These are phyloP conservation scores for Choiromyces venosus DNA, from an alignment of 495 filamentous ascomycete genomes.

Conservation along the genomic window DNA sequence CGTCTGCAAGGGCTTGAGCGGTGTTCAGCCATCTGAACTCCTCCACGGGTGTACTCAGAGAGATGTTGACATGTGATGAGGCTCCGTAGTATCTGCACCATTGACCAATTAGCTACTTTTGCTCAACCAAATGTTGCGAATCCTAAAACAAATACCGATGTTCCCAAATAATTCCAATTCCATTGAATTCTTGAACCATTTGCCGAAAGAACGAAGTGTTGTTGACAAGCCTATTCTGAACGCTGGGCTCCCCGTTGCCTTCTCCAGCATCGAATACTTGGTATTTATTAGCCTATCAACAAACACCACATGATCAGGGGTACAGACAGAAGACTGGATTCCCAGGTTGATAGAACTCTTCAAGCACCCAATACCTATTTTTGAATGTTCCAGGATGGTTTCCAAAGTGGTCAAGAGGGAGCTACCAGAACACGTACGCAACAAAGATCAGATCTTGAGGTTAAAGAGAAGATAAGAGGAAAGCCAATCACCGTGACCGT, in stretches of 20 bases:
- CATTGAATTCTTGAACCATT: slow-evolving; percentile 49
- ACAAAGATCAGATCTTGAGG: background rate
- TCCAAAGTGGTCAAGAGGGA: slow-evolving; percentile 50
- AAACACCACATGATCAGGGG: background rate
- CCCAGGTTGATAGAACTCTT: slow-evolving; percentile 49
- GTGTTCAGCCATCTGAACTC: slow-evolving; percentile 50
- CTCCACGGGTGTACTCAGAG: slow-evolving; percentile 47
- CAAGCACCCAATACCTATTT: slow-evolving; percentile 55
- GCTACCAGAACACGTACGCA: slow-evolving; percentile 8
- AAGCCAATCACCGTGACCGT: slow-evolving; percentile 25
- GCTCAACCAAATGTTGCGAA: background rate
- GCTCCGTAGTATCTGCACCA: slow-evolving; percentile 50
- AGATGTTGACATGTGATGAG: slow-evolving; percentile 50
- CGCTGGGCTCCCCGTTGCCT: slow-evolving; percentile 40
- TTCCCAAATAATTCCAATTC: slow-evolving; percentile 56
- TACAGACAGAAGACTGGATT: slow-evolving; percentile 47
- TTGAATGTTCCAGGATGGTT: slow-evolving; percentile 47
- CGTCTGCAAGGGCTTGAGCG: slow-evolving; percentile 51
- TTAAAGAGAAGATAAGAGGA: background rate
- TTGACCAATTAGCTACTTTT: slow-evolving; percentile 10
- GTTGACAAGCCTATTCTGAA: slow-evolving; percentile 19
- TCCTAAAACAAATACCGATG: slow-evolving; percentile 46
- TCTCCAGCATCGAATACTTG: slow-evolving; percentile 52
- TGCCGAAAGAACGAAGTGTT: slow-evolving; percentile 46
- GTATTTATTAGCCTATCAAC: background rate